These are phyloP conservation scores for Alternaria consortialis DNA, from an alignment of 2,329 filamentous ascomycete species.

Conservation along the genomic window DNA sequence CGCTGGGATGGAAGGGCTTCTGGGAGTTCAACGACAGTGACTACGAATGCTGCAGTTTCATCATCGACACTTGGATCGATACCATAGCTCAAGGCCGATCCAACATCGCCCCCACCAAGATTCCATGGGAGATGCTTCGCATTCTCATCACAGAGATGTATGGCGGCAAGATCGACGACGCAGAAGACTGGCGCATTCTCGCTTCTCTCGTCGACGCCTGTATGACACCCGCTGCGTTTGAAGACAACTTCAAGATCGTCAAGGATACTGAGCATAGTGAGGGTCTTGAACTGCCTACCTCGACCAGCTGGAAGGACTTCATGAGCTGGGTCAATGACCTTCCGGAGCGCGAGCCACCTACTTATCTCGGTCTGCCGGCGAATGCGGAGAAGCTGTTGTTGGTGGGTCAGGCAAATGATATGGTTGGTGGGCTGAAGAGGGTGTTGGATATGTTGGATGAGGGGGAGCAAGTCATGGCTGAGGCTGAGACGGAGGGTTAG, in stretches of 20 bases:
- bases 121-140: slow-evolving; percentile 96
- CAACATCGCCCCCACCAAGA: slow-evolving; percentile 91
- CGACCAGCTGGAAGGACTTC: slow-evolving; percentile 86
- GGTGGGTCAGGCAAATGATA: slow-evolving; percentile 83
- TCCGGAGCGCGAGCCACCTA: slow-evolving; percentile 94
- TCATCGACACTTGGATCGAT: slow-evolving; percentile 95
- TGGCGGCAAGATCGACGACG: slow-evolving; percentile 95
- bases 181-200: slow-evolving; percentile 80
- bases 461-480: slow-evolving; percentile 86
- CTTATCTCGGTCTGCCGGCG: slow-evolving; percentile 89
- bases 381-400: slow-evolving; percentile 96
- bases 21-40: slow-evolving; percentile 99
- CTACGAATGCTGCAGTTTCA: slow-evolving; percentile 96
- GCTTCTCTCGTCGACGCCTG: slow-evolving; percentile 76
- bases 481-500: slow-evolving; percentile 51
- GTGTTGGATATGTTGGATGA: slow-evolving; percentile 92
- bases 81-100: slow-evolving; percentile 81
- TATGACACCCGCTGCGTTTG: slow-evolving; percentile 88
- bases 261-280: slow-evolving; percentile 64
- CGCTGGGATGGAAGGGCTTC: slow-evolving; percentile 95
- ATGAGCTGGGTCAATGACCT: slow-evolving; percentile 89
- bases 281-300: slow-evolving; percentile 76
- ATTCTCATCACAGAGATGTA: slow-evolving; percentile 93
- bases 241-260: slow-evolving; percentile 90
- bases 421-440: slow-evolving; percentile 84